Base-by-base conservation (phyloP, 1,139 yeast genomes). In the Kazachstania sp. region DNA sequence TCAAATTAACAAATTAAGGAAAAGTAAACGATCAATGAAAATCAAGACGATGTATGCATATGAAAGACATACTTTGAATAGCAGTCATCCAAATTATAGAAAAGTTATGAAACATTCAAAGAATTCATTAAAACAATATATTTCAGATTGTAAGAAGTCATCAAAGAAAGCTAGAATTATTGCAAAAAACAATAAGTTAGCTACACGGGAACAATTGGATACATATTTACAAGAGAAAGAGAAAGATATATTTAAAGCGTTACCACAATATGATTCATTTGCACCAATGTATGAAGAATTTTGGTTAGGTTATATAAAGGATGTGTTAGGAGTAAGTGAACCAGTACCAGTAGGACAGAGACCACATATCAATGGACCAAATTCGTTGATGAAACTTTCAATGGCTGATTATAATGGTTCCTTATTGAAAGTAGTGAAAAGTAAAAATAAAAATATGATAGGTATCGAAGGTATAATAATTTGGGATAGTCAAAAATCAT, bases 331-430 rank as follows among this genome's bases (percentile, higher is more conserved):
- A 23, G 50, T 65, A 4, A 56, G 61, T 3, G 35, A 47, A 3
- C 45, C 41, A n/a, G 43, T 53, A n/a, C 31, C 49, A 5, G 53
- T 56, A 23, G 30, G 54, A 2, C 31, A 49, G 2, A 54, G 55
- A 19, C 42, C 61, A 11, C 51, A 45, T 15, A 50, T 61, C 16
- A 61, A 60, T 44, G 60, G 61, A 4, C 45, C 57, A 13, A 46
- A 51, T 19, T 53, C 61, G 0, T 64, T 83, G 20, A 71, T 79
- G 4, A 82, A 83, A 57, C 66, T 90, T 34, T 75, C 92, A 0
- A 74, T 83, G 52, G 92, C 95, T 1, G 98, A 92, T 59, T 86
- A 76, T 64, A 85, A 84, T 56, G 97, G 98, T 2, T 79, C 95
- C 18, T 63, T 69, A 39, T 51, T 90, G 20, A 71, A 73, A 15